A percentile compares a stretch with the other conserved stretches of the same genome.
These are phyloP conservation scores for Suillus sp. DNA, from an alignment of 768 basidiomycete genomes.

Conservation along the genomic window DNA sequence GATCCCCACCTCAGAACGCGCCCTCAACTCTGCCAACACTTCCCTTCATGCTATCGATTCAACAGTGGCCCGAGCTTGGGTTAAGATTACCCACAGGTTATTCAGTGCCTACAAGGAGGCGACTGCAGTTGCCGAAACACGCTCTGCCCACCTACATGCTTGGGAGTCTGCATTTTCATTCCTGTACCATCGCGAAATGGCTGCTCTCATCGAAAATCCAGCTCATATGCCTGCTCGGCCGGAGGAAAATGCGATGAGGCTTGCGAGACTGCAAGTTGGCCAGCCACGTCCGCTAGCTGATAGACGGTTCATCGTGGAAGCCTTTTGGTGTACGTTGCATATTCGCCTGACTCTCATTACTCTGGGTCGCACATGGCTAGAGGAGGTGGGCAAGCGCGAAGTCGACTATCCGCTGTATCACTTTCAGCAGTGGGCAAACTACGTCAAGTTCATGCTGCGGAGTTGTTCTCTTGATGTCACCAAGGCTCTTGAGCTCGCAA, in stretches of 20 bases:
- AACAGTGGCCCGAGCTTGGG: constrained; percentile 42
- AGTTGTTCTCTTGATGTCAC: constrained; percentile 49
- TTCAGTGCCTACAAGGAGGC: constrained; percentile 43
- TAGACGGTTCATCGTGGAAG: constrained; percentile 60
- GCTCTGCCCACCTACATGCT: constrained; percentile 57
- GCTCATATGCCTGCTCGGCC: constrained; percentile 42
- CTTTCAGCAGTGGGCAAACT: constrained; percentile 48
- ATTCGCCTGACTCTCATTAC: constrained; percentile 54
- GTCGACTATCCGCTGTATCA: constrained; percentile 18
- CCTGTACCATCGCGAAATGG: constrained; percentile 51
- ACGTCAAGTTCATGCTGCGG: constrained; percentile 45
- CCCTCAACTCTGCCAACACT: constrained; percentile 29
- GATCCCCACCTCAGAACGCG: constrained; percentile 28
- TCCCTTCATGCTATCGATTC: constrained; percentile 35
- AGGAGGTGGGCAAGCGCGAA: constrained; percentile 29
- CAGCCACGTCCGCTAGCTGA: constrained; percentile 61
- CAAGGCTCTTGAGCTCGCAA: constrained; percentile 49
- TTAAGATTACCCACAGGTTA: constrained; percentile 37
- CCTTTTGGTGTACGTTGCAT: constrained; percentile 54
- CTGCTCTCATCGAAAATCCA: constrained; percentile 33
- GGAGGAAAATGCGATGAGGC: constrained; percentile 50
- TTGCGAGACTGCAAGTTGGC: constrained; percentile 55
- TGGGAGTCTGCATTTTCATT: constrained; percentile 63
- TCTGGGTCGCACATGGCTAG: constrained; percentile 45
- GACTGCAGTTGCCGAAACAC: constrained; percentile 43